Evolutionary conservation across 805 yeast species (phyloP), one percentile per base, ranked within the genome.

Genomic region (Ogataea neopini): DNA sequence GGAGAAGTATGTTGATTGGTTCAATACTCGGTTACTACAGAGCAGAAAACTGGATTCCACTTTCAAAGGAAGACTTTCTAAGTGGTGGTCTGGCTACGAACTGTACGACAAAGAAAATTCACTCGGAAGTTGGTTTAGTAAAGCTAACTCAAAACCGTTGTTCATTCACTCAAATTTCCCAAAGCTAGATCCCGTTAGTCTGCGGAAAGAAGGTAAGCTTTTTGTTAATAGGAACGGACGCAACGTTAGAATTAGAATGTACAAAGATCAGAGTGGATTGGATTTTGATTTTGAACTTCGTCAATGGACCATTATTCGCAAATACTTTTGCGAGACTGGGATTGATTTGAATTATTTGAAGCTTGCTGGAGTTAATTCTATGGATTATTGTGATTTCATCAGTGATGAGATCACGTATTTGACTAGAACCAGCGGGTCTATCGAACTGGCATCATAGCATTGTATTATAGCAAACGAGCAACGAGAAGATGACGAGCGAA

Each of bases 121-220:
- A 2, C 56, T 59, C 32, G 43, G 47, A 1, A 47, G 51, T 26
- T 55, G 54, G 55, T 63, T 66, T 29, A 52, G 56, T 14, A 59
- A 61, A 43, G 45, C 49, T 23, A 54, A 59, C 19, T 51, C 61
- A 14, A 51, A 56, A 29, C 61, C 66, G 13, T 52, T 76, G 56
- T 79, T 79, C 52, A 72, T 78, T 34, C 84, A 79, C 55, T 72
- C 79, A 11, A 79, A 79, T 58, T 73, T 64, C 58, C 84, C 84
- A 3, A 79, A 79, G 60, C 62, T 79, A 40, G 77, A 79, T 51
- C 84, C 84, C 1, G 58, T 60, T 9, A 49, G 47, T 3, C 43
- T 67, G 48, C 70, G 72, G 49, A 57, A 60, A 19, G 71, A 69
- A 7, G 72, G 72, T 9, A 72, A 72, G 28, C 39, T 64, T 14